Base-by-base conservation (phyloP, 345 rosid species). In the Rhizophora mangle region DNA sequence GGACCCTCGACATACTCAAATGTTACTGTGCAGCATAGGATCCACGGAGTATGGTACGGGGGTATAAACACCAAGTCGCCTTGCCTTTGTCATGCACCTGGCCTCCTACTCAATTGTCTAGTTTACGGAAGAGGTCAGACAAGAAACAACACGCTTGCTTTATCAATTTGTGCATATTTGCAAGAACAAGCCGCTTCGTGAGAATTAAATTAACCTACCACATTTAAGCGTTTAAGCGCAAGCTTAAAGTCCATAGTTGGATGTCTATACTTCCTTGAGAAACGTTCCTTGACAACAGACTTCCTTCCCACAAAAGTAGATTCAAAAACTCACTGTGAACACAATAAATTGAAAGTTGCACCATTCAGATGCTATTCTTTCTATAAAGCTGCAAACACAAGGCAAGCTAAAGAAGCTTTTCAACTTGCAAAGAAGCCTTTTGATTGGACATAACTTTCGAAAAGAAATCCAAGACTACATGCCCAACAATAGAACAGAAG, bases 21-120 rank as follows among this genome's bases (percentile, higher is more conserved):
- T n/a, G 92, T 89, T 63, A 92, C 75, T 29, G 96, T 72, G 63
- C 71, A 82, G 62, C 64, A 82, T 73, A 20, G 91, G 84, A 76
- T 96, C 99, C 46, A 89, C 88, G 4, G 88, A 89, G 56, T 85
- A 96, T 49, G 89, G 82, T 51, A 84, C 87, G 5, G 98, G 98
- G 31, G 97, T 96, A 34, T 71, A 68, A 58, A 90, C 96, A 10
- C 97, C 97, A 16, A 96, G 89, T 68, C 89, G 80, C 71, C 99
- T 87, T 30, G 98, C 97, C 78, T 96, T 96, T 8, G 98, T 88
- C 96, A 85, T 85, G 80, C 98, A 92, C 79, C 98, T 81, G n/a
- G 98, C 95, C 66, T 85, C 99, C 99, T 92, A 80, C 62, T 60
- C 76, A 68, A 58, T 47, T 64, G 54, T 47, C 18, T 15, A 46